A percentile compares a stretch with the other conserved stretches of the same genome.
Evolutionary conservation across 257 asterid species (phyloP).

Genomic region (Linderniella brevidens): DNA sequence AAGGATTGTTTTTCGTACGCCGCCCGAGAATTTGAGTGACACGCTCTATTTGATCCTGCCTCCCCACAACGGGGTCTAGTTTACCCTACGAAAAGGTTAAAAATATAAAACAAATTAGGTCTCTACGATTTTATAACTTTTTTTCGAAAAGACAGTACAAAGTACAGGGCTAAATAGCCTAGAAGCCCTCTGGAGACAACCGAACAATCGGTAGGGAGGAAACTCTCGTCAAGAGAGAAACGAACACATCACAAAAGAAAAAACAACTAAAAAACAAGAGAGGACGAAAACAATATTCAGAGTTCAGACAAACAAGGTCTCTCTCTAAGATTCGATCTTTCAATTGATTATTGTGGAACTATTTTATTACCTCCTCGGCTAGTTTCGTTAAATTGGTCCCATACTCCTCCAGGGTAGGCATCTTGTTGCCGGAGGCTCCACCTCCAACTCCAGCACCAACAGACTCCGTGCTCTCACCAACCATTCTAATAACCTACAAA

Average conservation of each 20-base stretch:
- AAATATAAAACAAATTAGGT: constrained; percentile 10
- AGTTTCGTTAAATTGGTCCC: constrained; percentile 66
- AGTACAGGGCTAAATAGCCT: too few species aligned
- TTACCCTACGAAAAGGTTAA: constrained; percentile 49
- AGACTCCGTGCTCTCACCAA: constrained; percentile 63
- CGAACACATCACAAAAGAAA: too few species aligned
- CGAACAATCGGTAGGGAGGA: too few species aligned
- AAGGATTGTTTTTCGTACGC: constrained; percentile 88
- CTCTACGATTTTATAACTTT: too few species aligned
- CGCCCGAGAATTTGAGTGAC: constrained; percentile 95
- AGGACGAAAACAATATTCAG: too few species aligned
- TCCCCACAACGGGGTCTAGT: constrained; percentile 94
- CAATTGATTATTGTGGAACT: too few species aligned
- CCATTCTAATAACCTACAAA: constrained; percentile 57
- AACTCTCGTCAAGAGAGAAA: too few species aligned
- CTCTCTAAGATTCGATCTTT: too few species aligned
- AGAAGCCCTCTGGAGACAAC: too few species aligned
- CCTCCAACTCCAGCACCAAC: constrained; percentile 80
- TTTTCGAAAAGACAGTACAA: too few species aligned
- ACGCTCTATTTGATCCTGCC: constrained; percentile 87
- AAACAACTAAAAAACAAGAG: too few species aligned
- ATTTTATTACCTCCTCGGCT: constrained; percentile 71
- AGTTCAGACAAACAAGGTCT: too few species aligned
- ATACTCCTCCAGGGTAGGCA: constrained; percentile 67
- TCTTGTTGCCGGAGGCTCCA: constrained; percentile 56